These are phyloP conservation scores for Phytophthora multivora DNA, from an alignment of 352 stramenopile genomes.

Conservation along the genomic window DNA sequence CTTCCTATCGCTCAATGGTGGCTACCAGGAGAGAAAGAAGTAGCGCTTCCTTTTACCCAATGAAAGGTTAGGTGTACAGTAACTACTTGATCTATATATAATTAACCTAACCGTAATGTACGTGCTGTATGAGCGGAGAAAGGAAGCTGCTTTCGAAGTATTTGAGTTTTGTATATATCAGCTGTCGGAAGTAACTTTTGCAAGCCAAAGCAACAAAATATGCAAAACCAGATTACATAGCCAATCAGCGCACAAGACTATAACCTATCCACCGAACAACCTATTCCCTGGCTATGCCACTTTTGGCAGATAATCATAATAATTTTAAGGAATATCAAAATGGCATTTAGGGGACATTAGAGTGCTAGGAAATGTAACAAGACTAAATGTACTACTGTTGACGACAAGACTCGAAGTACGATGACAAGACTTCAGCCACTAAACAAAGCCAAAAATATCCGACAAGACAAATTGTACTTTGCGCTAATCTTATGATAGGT, in stretches of 20 bases:
- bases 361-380: neutral
- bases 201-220: conserved; percentile 1
- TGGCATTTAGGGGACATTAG: neutral
- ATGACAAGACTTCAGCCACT: conserved; percentile 1
- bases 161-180: too few relatives aligned
- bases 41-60: too few relatives aligned
- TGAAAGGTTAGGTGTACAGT: too few relatives aligned
- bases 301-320: neutral
- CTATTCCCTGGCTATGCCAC: too few relatives aligned
- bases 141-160: too few relatives aligned
- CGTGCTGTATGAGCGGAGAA: too few relatives aligned
- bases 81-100: too few relatives aligned
- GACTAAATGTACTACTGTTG: neutral
- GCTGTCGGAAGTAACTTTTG: conserved; percentile 2
- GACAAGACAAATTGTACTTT: conserved; percentile 1
- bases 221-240: conserved; percentile 6
- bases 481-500: neutral
- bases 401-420: neutral
- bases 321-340: neutral
- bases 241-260: neutral
- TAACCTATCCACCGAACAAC: neutral
- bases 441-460: conserved; percentile 1
- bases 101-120: too few relatives aligned
- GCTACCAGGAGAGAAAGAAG: too few relatives aligned
- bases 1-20: too few relatives aligned